These are phyloP conservation scores for Penicillium cataractarum DNA, from an alignment of 495 filamentous ascomycete genomes.

Conservation along the genomic window DNA sequence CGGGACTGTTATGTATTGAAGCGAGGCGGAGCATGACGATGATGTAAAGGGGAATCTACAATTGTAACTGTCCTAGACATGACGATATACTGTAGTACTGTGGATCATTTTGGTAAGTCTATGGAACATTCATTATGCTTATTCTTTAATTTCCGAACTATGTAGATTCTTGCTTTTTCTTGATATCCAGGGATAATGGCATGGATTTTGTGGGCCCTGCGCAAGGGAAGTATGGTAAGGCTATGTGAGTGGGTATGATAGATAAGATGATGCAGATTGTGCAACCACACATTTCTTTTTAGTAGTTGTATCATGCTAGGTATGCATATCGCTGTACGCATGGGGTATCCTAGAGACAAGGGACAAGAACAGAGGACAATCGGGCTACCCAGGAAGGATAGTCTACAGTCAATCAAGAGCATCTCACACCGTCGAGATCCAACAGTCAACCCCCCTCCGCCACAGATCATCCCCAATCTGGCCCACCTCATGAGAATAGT, in stretches of 20 bases:
- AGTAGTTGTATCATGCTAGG: neutral
- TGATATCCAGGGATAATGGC: neutral
- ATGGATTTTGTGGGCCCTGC: no score
- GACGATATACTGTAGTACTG: neutral
- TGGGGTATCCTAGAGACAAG: neutral
- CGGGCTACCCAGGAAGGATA: neutral
- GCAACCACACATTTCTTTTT: neutral
- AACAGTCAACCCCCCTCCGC: slow-evolving; percentile 36
- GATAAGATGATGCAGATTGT: neutral
- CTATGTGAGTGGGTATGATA: neutral
- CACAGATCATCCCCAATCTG: slow-evolving; percentile 37
- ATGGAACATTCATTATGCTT: neutral
- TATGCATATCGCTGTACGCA: neutral
- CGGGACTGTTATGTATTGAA: neutral
- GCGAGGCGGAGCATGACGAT: neutral
- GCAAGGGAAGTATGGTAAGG: no score
- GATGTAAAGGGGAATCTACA: neutral
- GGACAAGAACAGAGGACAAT: neutral
- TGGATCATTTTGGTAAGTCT: neutral
- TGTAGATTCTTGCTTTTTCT: neutral
- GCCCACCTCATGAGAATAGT: slow-evolving; percentile 41
- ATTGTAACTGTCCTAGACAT: neutral
- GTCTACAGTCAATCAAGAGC: neutral
- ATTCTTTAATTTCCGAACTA: neutral
- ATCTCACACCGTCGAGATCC: slow-evolving; percentile 18